Evolutionary conservation across 257 asterid genomes (phyloP), one percentile per base, ranked within the genome.

Genomic region (Rhazya stricta): DNA sequence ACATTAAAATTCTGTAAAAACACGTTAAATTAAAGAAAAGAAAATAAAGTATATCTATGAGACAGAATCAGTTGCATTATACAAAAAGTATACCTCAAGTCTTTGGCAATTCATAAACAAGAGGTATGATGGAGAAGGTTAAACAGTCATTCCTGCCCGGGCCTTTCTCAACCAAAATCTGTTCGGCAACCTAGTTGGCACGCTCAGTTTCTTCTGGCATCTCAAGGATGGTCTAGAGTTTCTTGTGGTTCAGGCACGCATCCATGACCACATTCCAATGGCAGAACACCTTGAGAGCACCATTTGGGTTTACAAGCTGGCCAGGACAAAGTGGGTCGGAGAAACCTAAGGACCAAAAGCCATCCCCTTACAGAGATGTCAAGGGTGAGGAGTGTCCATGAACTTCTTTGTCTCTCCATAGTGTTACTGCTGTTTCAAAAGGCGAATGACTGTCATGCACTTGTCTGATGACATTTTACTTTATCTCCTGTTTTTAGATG

Each of bases 331-430:
- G 13, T 36, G 66, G 58, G 69, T 23, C 9, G 36, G 61, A 46
- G 54, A 34, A 60, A 15, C 76, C 86, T 85, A 84, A 16, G 80
- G 77, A 45, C 94, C 95, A 54, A 80, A 87, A 81, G 92, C 67
- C 79, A 92, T 86, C 86, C 88, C 96, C 82, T 88, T 94, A n/a
- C 74, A 94, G 76, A 70, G 99, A 90, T 25, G 83, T 67, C 36
- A 92, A 78, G 15, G 94, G 92, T 13, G 99, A 94, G 48, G 72
- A 69, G 69, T 83, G 84, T 41, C 94, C 93, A 74, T 83, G 84
- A 36, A 89, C 97, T 84, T 83, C 80, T 21, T 87, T 79, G 77
- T 94, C 97, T 80, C 82, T 90, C 98, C 97, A 92, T 51, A 94
- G 82, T 18, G 96, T 72, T 51, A 88, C 69, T 71, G 88, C 99